phyloP scores from a whole-genome alignment of 2,329 filamentous ascomycete genomes.

The Talaromyces amestolkiae region DNA sequence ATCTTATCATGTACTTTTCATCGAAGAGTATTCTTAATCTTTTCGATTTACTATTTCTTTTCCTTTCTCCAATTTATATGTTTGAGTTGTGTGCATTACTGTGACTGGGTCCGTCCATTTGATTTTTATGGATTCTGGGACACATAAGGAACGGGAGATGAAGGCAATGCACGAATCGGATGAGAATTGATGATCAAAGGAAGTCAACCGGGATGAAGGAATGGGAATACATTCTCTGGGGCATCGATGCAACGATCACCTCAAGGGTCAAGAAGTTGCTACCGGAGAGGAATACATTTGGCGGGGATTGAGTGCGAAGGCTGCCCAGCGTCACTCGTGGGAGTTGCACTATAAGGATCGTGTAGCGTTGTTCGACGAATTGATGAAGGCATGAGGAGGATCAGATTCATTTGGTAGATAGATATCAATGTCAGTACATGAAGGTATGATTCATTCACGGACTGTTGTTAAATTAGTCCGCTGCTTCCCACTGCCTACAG shows the following conservation, averaged over 20 bases:
- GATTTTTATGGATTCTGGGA: not conserved
- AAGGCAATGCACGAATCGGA: not conserved
- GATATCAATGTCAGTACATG: constrained; percentile 2
- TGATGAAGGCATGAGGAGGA: not conserved
- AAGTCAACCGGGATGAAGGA: not conserved
- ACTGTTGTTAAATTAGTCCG: not conserved
- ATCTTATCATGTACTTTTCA: constrained; percentile 2
- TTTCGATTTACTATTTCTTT: not conserved
- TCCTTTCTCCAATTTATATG: not conserved
- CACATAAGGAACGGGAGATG: not conserved
- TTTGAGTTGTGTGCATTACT: not conserved
- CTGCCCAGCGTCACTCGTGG: not conserved
- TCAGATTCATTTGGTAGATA: not conserved
- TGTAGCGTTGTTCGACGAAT: not conserved
- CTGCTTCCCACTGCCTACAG: not conserved
- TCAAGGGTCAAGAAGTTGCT: not conserved
- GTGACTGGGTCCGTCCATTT: not conserved
- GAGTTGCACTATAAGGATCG: not conserved
- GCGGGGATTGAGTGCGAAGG: not conserved
- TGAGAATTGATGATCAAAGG: not conserved
- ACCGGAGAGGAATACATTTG: no score
- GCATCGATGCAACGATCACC: no score
- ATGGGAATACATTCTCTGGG: not conserved
- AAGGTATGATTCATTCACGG: not conserved
- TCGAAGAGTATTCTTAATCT: not conserved